phyloP scores from a whole-genome alignment of 2,329 filamentous ascomycete genomes.

The Fusarium mangiferae region DNA sequence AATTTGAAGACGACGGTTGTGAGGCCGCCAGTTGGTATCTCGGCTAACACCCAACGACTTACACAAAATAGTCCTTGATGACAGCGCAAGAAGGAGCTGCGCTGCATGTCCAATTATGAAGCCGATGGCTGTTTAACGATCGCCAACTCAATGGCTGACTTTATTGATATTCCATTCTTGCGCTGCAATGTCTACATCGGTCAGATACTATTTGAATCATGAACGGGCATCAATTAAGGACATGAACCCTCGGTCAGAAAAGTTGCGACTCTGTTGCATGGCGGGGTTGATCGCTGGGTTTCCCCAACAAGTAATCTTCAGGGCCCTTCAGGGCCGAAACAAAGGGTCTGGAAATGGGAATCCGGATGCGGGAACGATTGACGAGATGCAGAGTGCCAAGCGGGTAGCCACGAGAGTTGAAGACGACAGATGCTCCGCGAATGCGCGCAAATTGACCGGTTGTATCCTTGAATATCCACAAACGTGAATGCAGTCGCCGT shows the following conservation, averaged over 20 bases:
- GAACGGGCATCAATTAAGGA: not conserved
- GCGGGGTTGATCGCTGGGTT: constrained; percentile 19
- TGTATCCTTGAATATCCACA: constrained; percentile 11
- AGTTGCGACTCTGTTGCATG: not conserved
- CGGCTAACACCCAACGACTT: not conserved
- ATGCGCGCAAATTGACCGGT: not conserved
- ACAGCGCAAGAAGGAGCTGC: not conserved
- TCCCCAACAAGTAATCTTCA: constrained; percentile 23
- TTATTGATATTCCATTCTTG: not conserved
- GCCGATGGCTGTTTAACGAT: not conserved
- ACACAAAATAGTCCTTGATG: not conserved
- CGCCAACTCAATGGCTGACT: not conserved
- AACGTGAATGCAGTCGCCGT: not conserved
- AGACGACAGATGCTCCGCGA: not conserved
- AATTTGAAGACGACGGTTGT: not conserved
- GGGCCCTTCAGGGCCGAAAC: constrained; percentile 30
- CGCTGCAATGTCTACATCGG: not conserved
- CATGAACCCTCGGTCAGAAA: constrained; percentile 4
- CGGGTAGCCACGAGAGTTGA: constrained; percentile 23
- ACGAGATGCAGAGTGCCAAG: constrained; percentile 41
- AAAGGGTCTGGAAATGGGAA: constrained; percentile 39
- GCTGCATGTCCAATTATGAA: not conserved
- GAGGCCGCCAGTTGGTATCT: constrained; percentile 23
- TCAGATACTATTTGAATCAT: not conserved
- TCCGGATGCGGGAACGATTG: constrained; percentile 43